These are phyloP conservation scores for Cicer bijugum DNA, from an alignment of 306 rosid species.

Conservation along the genomic window DNA sequence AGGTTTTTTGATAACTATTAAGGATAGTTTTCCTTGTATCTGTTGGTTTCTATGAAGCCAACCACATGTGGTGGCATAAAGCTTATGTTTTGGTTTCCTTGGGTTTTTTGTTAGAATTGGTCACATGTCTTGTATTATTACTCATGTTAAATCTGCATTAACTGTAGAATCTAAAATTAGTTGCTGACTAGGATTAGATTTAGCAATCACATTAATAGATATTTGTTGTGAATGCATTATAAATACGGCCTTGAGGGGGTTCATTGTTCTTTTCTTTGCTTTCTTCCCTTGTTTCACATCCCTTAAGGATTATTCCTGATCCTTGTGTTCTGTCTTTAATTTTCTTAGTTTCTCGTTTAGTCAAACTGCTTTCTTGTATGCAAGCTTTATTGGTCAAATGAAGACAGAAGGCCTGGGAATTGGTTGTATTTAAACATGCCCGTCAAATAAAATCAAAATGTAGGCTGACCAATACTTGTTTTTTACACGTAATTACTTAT, in stretches of 20 bases:
- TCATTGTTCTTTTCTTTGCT: not conserved
- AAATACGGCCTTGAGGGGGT: slow-evolving; percentile 12
- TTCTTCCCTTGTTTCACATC: slow-evolving; percentile 5
- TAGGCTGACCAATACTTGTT: slow-evolving; percentile 31
- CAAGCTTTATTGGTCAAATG: slow-evolving; percentile 30
- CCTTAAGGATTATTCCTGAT: slow-evolving; percentile 16
- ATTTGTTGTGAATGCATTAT: not conserved
- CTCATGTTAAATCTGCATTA: slow-evolving; percentile 3
- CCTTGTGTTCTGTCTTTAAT: slow-evolving; percentile 27
- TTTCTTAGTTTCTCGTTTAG: slow-evolving; percentile 22
- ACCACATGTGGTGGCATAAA: slow-evolving; percentile 11
- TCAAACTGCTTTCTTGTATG: slow-evolving; percentile 27
- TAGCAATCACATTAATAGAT: not conserved
- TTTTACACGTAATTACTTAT: slow-evolving; percentile 14
- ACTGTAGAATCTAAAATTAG: not conserved
- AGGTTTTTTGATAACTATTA: slow-evolving; percentile 15
- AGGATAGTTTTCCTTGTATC: slow-evolving; percentile 30
- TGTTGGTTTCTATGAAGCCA: slow-evolving; percentile 36
- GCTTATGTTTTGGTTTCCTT: slow-evolving; percentile 9
- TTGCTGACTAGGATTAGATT: not conserved
- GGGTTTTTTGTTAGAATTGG: slow-evolving; percentile 5
- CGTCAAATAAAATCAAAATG: slow-evolving; percentile 21
- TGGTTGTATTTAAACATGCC: slow-evolving; percentile 36
- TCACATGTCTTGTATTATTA: not conserved
- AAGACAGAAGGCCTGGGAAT: slow-evolving; percentile 29